Evolutionary conservation across 2,329 filamentous ascomycete genomes (phyloP).

Genomic region (Xylariaceae sp.): DNA sequence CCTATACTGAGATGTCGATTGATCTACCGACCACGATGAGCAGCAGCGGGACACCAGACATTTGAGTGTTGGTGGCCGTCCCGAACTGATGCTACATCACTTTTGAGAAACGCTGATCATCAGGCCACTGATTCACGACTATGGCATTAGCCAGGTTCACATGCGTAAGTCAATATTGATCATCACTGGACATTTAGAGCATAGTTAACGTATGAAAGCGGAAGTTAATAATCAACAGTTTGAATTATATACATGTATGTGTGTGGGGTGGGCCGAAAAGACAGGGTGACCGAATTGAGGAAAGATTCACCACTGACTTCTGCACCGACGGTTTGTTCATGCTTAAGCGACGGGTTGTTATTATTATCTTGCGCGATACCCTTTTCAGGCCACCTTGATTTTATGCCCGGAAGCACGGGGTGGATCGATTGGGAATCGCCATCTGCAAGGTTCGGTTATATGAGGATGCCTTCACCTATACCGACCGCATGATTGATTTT

Average conservation of each 20-base stretch:
- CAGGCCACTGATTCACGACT: constrained; percentile 20
- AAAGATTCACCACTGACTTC: constrained; percentile 22
- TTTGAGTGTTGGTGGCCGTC: constrained; percentile 12
- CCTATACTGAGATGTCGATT: constrained; percentile 44
- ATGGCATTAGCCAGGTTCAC: constrained; percentile 17
- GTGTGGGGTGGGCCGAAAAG: constrained; percentile 21
- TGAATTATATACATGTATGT: not conserved
- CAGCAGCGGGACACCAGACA: constrained; percentile 10
- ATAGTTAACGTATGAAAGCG: constrained; percentile 19
- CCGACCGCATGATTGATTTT: not conserved
- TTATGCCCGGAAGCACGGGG: constrained; percentile 7
- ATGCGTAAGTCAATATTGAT: constrained; percentile 23
- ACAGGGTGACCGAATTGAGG: constrained; percentile 23
- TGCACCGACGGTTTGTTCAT: constrained; percentile 22
- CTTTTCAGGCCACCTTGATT: constrained; percentile 1
- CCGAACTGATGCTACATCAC: constrained; percentile 9
- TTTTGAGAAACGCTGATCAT: constrained; percentile 21
- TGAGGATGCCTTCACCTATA: not conserved
- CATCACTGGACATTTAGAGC: constrained; percentile 18
- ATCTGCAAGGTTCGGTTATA: not conserved
- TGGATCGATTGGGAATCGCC: constrained; percentile 1
- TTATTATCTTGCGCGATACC: constrained; percentile 25
- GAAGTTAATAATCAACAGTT: constrained; percentile 20
- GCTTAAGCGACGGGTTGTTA: constrained; percentile 9
- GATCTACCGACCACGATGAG: constrained; percentile 18